Base-by-base conservation (phyloP, 306 rosid species). In the Trifolium repens region DNA sequence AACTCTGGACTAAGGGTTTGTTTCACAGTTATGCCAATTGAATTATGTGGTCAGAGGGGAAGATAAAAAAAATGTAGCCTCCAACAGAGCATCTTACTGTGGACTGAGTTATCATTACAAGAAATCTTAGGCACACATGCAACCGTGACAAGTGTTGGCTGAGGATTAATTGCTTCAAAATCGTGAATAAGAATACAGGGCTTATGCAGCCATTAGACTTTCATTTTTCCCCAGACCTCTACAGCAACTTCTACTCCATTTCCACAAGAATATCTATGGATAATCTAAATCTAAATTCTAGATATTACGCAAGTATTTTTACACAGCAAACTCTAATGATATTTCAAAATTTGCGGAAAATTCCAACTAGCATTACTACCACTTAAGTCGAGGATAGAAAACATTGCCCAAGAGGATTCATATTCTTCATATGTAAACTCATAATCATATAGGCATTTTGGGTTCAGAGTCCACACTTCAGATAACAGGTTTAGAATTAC, bases 121-220 rank as follows among this genome's bases (percentile, higher is more conserved):
- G 70, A 46, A 71, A 61, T 57, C 59, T 24, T 50, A 16, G 53
- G 24, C 50, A 42, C n/a, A 55, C 26, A 24, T 55, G 72, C 65
- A 71, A 9, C 67, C 10, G 24, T 17, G 63, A 65, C 75, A 44
- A 72, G 14, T 24, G 67, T 17, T 70, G 78, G 58, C 71, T 65
- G 59, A 37, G 27, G 26, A 49, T 22, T 73, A 35, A 67, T 34
- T 79, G 32, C 32, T 61, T 52, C n/a, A 53, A 75, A 69, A 5
- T 58, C 50, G 26, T 65, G 30, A 58, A 39, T n/a, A 67, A 64
- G 40, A 34, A 12, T 71, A 44, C 24, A 64, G n/a, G 40, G 27
- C 40, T 77, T 67, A 66, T 47, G 79, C 79, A 77, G 50, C 67
- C 13, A 67, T 5, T 42, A 73, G 71, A 67, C 9, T 67, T 82